Evolutionary conservation across 352 stramenopile species (phyloP).

Genomic region (Phytophthora macrochlamydospora): DNA sequence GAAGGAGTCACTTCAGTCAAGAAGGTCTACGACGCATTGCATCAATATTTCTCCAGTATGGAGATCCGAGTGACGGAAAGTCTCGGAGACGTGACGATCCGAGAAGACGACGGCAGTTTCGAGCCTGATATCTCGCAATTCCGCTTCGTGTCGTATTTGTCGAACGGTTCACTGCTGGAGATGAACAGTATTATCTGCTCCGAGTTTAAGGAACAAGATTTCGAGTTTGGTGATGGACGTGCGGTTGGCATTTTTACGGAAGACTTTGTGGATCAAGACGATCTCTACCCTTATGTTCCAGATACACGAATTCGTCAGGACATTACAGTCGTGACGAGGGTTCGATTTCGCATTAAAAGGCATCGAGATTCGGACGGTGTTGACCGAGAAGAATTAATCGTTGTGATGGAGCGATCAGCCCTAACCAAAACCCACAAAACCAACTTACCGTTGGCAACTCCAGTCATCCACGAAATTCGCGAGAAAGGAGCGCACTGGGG

Average conservation of each 20-base stretch:
- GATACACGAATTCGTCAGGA: slow-evolving; percentile 35
- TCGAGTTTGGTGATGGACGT: slow-evolving; percentile 30
- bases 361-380: slow-evolving; percentile 7
- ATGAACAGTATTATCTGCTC: slow-evolving; percentile 43
- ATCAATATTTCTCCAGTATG: slow-evolving; percentile 44
- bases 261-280: slow-evolving; percentile 44
- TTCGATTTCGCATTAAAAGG: slow-evolving; percentile 21
- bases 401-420: slow-evolving; percentile 28
- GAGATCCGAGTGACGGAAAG: slow-evolving; percentile 59
- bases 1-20: slow-evolving; percentile 37
- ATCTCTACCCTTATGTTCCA: slow-evolving; percentile 38
- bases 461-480: slow-evolving; percentile 38
- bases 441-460: slow-evolving; percentile 16
- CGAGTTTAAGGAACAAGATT: slow-evolving; percentile 26
- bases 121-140: slow-evolving; percentile 43
- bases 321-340: slow-evolving; percentile 26
- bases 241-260: slow-evolving; percentile 33
- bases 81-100: slow-evolving; percentile 50
- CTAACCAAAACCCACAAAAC: slow-evolving; percentile 22
- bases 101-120: slow-evolving; percentile 53
- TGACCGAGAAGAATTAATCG: slow-evolving; percentile 24
- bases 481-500: slow-evolving; percentile 46
- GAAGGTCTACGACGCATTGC: slow-evolving; percentile 44
- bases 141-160: slow-evolving; percentile 39
- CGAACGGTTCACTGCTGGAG: slow-evolving; percentile 29